These are phyloP conservation scores for Stachybotrys echinatus DNA, from an alignment of 2,329 filamentous ascomycete species.

Conservation along the genomic window DNA sequence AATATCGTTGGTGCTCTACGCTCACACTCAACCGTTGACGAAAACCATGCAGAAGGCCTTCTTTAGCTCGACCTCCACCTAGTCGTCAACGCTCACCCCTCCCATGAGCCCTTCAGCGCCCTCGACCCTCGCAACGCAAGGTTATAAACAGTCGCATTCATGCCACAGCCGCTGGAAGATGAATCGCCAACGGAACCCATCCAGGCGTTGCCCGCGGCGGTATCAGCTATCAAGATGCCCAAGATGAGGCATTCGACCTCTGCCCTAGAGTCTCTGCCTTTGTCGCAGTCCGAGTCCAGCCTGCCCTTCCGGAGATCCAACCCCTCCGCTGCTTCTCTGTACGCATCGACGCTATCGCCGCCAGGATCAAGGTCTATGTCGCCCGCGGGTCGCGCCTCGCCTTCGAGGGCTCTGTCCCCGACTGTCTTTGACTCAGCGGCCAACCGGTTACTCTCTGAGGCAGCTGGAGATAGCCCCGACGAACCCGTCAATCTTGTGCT, in stretches of 20 bases:
- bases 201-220: conserved; percentile 63
- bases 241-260: conserved; percentile 57
- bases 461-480: conserved; percentile 37
- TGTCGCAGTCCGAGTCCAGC: conserved; percentile 47
- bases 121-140: not conserved
- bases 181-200: conserved; percentile 60
- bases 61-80: not conserved
- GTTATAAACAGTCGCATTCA: conserved; percentile 38
- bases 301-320: conserved; percentile 50
- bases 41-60: not conserved
- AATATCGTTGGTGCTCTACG: not conserved
- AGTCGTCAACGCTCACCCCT: not conserved
- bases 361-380: conserved; percentile 64
- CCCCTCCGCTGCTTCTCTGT: conserved; percentile 54
- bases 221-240: conserved; percentile 52
- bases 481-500: conserved; percentile 65
- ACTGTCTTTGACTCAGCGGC: conserved; percentile 50
- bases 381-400: conserved; percentile 54
- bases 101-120: not conserved
- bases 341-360: conserved; percentile 63
- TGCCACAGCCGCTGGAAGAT: conserved; percentile 64
- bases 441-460: conserved; percentile 38
- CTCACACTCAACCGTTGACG: not conserved
- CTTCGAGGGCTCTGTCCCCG: conserved; percentile 50
- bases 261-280: conserved; percentile 37